Conservation (phyloP, 177 flowering plant species). For the Telopea speciosissima region DNA sequence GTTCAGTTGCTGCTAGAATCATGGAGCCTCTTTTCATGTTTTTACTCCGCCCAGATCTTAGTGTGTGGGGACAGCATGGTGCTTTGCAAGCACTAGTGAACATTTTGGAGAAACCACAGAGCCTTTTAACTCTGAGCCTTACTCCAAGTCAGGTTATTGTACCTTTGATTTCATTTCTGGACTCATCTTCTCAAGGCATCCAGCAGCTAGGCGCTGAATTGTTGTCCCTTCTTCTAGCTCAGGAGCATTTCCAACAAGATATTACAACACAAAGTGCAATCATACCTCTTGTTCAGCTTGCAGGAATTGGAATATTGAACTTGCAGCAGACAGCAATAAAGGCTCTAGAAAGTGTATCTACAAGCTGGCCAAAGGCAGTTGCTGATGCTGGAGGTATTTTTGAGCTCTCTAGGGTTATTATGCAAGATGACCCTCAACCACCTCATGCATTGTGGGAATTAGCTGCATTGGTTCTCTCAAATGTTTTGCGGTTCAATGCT, state of each 20-base stretch:
- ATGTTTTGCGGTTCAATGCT: constrained; percentile 46
- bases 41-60: constrained; percentile 60
- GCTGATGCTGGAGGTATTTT: constrained; percentile 87
- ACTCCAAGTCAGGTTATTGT: constrained; percentile 77
- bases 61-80: constrained; percentile 84
- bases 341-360: constrained; percentile 69
- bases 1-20: constrained; percentile 58
- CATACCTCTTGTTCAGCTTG: constrained; percentile 80
- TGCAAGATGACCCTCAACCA: constrained; percentile 84
- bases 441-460: constrained; percentile 75
- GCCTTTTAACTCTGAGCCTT: constrained; percentile 57
- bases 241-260: constrained; percentile 84
- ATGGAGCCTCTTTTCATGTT: constrained; percentile 75
- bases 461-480: constrained; percentile 68
- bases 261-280: constrained; percentile 74
- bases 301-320: constrained; percentile 72
- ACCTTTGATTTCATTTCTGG: constrained; percentile 66
- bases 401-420: constrained; percentile 75
- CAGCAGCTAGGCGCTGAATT: constrained; percentile 85
- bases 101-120: constrained; percentile 79
- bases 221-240: constrained; percentile 66
- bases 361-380: constrained; percentile 80
- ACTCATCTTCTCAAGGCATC: constrained; percentile 82
- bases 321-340: constrained; percentile 80
- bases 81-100: constrained; percentile 88